Percentiles rank a stretch among this genome's conserved stretches.
Conservation (phyloP, 116 monocot genomes). For the Zostera marina region DNA sequence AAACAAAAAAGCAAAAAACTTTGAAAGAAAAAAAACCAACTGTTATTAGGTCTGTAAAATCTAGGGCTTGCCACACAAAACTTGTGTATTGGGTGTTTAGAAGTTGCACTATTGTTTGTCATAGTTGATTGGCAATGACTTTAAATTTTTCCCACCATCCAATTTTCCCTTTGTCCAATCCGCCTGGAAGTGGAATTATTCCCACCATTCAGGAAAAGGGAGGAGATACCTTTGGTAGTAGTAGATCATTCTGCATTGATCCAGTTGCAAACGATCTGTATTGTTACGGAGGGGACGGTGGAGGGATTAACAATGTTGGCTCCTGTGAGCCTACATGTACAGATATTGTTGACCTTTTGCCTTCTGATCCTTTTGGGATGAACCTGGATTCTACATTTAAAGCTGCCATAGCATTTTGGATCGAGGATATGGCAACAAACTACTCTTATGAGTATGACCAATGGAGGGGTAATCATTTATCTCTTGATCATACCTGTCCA, state of each 20-base stretch:
- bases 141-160: slow-evolving; percentile 25
- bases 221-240: slow-evolving; percentile 6
- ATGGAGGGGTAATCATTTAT: neutral
- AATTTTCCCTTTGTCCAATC: slow-evolving; percentile 8
- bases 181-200: slow-evolving; percentile 4
- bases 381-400: slow-evolving; percentile 15
- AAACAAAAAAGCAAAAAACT: neutral
- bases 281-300: slow-evolving; percentile 3
- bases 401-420: slow-evolving; percentile 20
- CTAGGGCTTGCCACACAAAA: neutral
- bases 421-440: slow-evolving; percentile 11
- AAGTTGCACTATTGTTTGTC: neutral
- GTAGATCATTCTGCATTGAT: neutral
- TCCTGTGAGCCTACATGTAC: slow-evolving; percentile 3
- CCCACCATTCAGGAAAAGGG: slow-evolving; percentile 3
- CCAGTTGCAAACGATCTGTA: neutral
- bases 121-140: slow-evolving; percentile 10
- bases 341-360: slow-evolving; percentile 24
- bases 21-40: neutral
- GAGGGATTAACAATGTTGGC: slow-evolving; percentile 1
- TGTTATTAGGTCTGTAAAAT: neutral
- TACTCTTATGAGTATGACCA: neutral
- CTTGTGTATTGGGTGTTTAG: neutral
- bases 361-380: slow-evolving; percentile 35
- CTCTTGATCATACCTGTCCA: neutral